Base-by-base conservation (phyloP, 306 rosid species). In the Cicer arietinum region DNA sequence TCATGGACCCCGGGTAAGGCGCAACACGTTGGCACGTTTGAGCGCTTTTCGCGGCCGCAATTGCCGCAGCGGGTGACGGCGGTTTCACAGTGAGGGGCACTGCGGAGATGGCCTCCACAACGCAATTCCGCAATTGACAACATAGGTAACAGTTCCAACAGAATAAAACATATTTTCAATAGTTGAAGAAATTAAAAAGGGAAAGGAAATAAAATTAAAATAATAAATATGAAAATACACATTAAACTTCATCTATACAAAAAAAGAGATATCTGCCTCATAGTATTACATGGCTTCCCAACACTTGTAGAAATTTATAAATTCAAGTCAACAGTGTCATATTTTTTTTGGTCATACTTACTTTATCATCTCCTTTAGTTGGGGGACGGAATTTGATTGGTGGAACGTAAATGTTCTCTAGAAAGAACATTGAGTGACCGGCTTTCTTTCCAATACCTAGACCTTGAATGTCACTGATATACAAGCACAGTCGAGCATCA, bases 311-410 rank as follows among this genome's bases (percentile, higher is more conserved):
- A 58, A 37, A 61, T 67, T 20, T 42, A 8, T 40, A 63, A 40
- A 40, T 41, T 61, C 7, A n/a, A 41, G 64, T 51, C 10, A 82
- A 22, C 25, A 45, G 47, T 9, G 14, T 72, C 30, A 0, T 25
- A 14, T 3, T 25, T 25, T 30, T 35, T 47, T 50, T 13, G 18
- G 71, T 30, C 61, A 75, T 63, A 87, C 96, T 50, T 87, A 94
- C 98, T 16, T 85, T 74, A 87, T 85, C 98, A 67, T 90, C 95
- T 78, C 85, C 91, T 82, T 78, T 89, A 77, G 97, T 64, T 37
- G 97, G 95, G 62, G 98, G 98, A 4, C 97, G 98, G 74, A 94
- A 90, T 79, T 89, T 94, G 82, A 85, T 84, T 76, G 98, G 97
- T 40, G 97, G 95, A 69, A 91, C 96, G 71, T 90, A 92, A 86